phyloP scores from a whole-genome alignment of 2,329 filamentous ascomycete genomes.

The Aspergillus novoparasiticus region DNA sequence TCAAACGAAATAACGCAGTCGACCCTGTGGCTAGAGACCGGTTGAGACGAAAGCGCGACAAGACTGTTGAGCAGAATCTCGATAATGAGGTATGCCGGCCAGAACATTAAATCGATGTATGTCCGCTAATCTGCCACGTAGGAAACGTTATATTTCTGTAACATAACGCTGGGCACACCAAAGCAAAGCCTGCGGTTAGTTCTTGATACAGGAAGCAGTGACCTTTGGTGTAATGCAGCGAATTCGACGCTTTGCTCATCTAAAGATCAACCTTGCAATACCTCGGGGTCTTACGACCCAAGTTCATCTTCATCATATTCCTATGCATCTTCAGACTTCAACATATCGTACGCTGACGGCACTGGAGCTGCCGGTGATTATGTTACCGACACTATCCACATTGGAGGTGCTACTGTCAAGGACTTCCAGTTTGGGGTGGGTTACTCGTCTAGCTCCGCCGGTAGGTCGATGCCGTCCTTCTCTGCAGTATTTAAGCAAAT shows the following conservation, averaged over 20 bases:
- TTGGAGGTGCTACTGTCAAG: constrained; percentile 54
- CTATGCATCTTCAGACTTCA: constrained; percentile 75
- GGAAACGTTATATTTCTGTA: constrained; percentile 62
- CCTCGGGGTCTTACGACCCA: constrained; percentile 55
- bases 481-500: background rate
- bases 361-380: constrained; percentile 79
- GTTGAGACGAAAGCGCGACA: constrained; percentile 44
- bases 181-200: constrained; percentile 57
- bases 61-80: constrained; percentile 48
- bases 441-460: constrained; percentile 54
- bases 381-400: constrained; percentile 68
- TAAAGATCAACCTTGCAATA: constrained; percentile 44
- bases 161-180: constrained; percentile 61
- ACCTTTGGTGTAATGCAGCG: constrained; percentile 62
- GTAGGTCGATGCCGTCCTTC: constrained; percentile 24
- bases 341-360: constrained; percentile 85
- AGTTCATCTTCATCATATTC: constrained; percentile 72
- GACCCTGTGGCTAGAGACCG: constrained; percentile 52
- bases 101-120: background rate
- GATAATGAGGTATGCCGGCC: constrained; percentile 54
- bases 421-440: constrained; percentile 64
- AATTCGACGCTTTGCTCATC: constrained; percentile 53
- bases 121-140: constrained; percentile 18
- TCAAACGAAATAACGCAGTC: constrained; percentile 50
- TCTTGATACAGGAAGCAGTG: constrained; percentile 65